Evolutionary conservation across 2,329 filamentous ascomycete species (phyloP).

Genomic region (Aureobasidium sp.): DNA sequence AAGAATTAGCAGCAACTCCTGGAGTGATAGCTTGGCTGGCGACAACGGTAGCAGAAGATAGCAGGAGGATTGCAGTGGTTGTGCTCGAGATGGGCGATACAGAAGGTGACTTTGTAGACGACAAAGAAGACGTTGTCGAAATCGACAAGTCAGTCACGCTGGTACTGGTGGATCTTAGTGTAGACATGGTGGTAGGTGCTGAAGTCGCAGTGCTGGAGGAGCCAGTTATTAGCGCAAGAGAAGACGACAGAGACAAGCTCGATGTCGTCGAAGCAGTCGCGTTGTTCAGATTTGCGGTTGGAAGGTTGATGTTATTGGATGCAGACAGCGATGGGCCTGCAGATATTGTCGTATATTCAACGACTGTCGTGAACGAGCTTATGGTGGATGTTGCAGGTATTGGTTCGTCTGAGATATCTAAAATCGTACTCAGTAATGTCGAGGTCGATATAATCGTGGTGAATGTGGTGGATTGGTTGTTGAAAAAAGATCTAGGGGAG

Average conservation of each 20-base stretch:
- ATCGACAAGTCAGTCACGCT: not conserved
- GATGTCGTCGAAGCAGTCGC: not conserved
- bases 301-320: not conserved
- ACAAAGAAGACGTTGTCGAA: not conserved
- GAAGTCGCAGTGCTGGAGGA: not conserved
- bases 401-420: not conserved
- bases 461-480: not conserved
- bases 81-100: not conserved
- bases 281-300: conserved; percentile 1
- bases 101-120: not conserved
- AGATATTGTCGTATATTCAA: not conserved
- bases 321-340: not conserved
- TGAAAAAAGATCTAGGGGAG: not conserved
- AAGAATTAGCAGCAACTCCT: not conserved
- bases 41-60: not conserved
- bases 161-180: not conserved
- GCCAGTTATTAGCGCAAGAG: not conserved
- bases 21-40: not conserved
- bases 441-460: not conserved
- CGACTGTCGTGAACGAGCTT: not conserved
- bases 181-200: not conserved
- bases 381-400: not conserved
- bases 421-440: not conserved
- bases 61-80: not conserved
- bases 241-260: conserved; percentile 10